Percentiles rank a stretch among this genome's conserved stretches.
Evolutionary conservation across 73 alveolate genomes (phyloP).

Genomic region (Tetrahymena malaccensis): DNA sequence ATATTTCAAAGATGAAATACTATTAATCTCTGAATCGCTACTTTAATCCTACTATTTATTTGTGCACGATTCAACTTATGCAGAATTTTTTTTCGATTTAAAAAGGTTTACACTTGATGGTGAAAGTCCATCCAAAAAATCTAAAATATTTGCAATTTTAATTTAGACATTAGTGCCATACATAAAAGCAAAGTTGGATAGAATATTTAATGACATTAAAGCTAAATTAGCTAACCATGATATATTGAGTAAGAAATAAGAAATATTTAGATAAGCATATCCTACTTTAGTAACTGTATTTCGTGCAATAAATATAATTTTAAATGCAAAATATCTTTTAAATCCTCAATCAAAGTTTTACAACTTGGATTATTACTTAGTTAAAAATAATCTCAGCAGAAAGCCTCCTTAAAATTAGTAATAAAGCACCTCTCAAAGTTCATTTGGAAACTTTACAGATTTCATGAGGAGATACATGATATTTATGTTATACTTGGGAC

Average conservation of each 20-base stretch:
- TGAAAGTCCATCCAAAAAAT: not conserved
- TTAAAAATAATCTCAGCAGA: not conserved
- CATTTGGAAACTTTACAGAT: not conserved
- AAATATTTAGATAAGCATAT: not conserved
- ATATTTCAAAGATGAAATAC: not conserved
- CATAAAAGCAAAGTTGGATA: not conserved
- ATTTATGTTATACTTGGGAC: not conserved
- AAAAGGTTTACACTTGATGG: not conserved
- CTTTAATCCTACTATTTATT: not conserved
- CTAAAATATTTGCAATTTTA: not conserved
- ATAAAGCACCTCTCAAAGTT: not conserved
- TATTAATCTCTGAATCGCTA: not conserved
- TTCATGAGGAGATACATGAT: not conserved
- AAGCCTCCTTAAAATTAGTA: not conserved
- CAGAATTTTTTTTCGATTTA: not conserved
- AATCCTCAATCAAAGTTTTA: not conserved
- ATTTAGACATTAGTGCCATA: not conserved
- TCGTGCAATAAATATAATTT: not conserved
- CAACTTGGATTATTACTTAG: not conserved
- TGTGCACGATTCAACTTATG: not conserved
- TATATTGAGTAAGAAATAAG: not conserved
- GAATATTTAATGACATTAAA: not conserved
- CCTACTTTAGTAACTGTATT: not conserved
- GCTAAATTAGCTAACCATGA: not conserved
- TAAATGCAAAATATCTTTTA: not conserved